Base-by-base conservation (phyloP, 352 stramenopile genomes). In the Pythium oligandrum region DNA sequence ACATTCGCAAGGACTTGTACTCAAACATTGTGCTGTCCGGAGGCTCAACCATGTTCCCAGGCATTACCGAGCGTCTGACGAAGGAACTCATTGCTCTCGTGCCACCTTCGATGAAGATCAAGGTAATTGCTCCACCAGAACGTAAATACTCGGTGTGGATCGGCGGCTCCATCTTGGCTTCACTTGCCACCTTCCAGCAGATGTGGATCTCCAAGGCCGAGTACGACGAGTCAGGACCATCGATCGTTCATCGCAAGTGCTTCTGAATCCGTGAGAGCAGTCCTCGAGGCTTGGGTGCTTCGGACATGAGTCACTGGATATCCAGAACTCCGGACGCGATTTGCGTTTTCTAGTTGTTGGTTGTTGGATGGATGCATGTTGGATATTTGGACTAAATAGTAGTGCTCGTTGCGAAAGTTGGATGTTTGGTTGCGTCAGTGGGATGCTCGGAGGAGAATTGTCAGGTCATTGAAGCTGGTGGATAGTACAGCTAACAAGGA, bases 141-240 rank as follows among this genome's bases (percentile, higher is more conserved):
- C 81, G 90, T 60, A 95, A 98, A 76, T 98, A 98, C 85, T 98
- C 90, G 36, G 93, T 97, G 9, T 98, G 95, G 96, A 98, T 99
- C 75, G 95, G 96, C 81, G 96, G 96, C 61, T 98, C 90, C 53
- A 98, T 99, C 67, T 70, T 98, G 40, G 79, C 95, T 26, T 98
- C 92, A 58, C 75, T 98, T n/a, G 96, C 92, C 51, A 98, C 96
- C 51, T 99, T 99, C 92, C 90, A 98, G 71, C 86, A 97, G 61
- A 98, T 98, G 93, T 98, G 95, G 94, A 98, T 98, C 73, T 93
- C 85, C 34, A 98, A 98, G 86, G 78, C 86, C 44, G 95, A 99
- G 61, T 99, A 98, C 73, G 96, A 99, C 54, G 96, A 99, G 48
- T 93, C 82, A 58, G 96, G 96, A 12, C 91, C 96, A 36, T 96